A percentile compares a stretch with the other conserved stretches of the same genome.
Conservation (phyloP, 1,284 basidiomycete species). For the Schizophyllum commune region DNA sequence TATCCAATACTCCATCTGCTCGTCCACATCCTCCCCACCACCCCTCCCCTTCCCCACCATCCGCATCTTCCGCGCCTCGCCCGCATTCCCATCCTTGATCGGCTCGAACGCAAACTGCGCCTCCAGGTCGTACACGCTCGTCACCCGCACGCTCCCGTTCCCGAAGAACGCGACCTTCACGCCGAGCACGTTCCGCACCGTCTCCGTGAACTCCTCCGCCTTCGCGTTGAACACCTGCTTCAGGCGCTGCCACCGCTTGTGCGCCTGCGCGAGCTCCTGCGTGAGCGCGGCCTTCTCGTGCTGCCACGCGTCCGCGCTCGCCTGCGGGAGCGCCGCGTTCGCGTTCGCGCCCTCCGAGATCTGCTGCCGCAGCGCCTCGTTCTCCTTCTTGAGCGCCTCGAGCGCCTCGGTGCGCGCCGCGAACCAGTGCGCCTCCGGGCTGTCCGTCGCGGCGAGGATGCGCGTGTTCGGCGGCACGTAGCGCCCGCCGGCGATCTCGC, state of each 20-base stretch:
- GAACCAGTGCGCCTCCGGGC: conserved; percentile 69
- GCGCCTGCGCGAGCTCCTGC: conserved; percentile 56
- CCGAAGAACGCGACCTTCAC: conserved; percentile 80
- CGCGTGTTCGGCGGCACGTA: conserved; percentile 69
- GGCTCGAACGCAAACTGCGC: conserved; percentile 71
- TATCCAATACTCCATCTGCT: conserved; percentile 68
- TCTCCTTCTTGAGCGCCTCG: conserved; percentile 68
- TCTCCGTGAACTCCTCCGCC: conserved; percentile 74
- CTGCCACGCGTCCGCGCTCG: conserved; percentile 60
- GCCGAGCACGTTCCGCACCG: conserved; percentile 74
- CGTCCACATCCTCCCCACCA: conserved; percentile 57
- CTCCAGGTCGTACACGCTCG: conserved; percentile 68
- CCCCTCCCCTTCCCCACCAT: conserved; percentile 62
- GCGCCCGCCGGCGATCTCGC: conserved; percentile 69
- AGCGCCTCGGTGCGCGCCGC: conserved; percentile 61
- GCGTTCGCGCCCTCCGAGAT: conserved; percentile 37
- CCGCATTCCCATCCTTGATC: conserved; percentile 15
- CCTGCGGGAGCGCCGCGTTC: conserved; percentile 41
- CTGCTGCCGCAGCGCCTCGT: conserved; percentile 57
- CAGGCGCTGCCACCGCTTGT: conserved; percentile 67
- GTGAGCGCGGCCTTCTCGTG: conserved; percentile 57
- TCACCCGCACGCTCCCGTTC: conserved; percentile 77
- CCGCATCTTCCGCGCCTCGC: conserved; percentile 38
- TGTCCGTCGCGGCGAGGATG: conserved; percentile 63
- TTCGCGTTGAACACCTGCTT: conserved; percentile 71